Evolutionary conservation across 805 yeast species (phyloP).

Genomic region (Limtongozyma cylindracea): DNA sequence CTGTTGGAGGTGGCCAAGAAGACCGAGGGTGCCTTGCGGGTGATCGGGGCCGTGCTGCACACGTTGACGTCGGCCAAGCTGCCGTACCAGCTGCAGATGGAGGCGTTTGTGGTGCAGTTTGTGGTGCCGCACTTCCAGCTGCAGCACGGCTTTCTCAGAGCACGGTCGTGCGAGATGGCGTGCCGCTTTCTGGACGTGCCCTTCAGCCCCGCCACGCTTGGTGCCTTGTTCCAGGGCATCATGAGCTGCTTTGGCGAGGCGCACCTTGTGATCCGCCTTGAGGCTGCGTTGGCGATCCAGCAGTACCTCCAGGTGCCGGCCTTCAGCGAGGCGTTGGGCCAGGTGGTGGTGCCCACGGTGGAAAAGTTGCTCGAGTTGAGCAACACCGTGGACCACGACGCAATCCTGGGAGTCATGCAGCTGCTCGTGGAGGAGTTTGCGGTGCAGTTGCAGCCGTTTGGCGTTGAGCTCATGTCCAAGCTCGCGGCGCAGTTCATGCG

Average conservation of each 20-base stretch:
- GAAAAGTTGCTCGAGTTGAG: conserved; percentile 51
- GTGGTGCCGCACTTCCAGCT: conserved; percentile 54
- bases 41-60: conserved; percentile 49
- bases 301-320: conserved; percentile 38
- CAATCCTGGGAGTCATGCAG: conserved; percentile 78
- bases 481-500: conserved; percentile 7
- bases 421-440: conserved; percentile 81
- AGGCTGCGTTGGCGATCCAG: conserved; percentile 72
- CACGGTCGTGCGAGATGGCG: conserved; percentile 44
- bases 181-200: conserved; percentile 39
- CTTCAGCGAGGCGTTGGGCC: conserved; percentile 42
- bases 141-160: conserved; percentile 39
- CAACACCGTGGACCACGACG: conserved; percentile 66
- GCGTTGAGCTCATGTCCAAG: conserved; percentile 1
- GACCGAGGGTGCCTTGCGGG: conserved; percentile 58
- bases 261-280: conserved; percentile 46
- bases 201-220: conserved; percentile 10
- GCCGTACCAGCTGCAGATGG: conserved; percentile 20
- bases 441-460: conserved; percentile 30
- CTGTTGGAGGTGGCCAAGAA: conserved; percentile 25
- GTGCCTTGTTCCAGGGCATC: conserved; percentile 10
- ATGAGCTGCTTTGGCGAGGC: conserved; percentile 6
- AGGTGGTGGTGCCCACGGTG: conserved; percentile 60
- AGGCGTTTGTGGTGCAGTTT: conserved; percentile 29
- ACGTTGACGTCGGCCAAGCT: conserved; percentile 27